Percentiles rank a stretch among this genome's conserved stretches.
Conservation (phyloP, 169 alveolate genomes). For the Neospora caninum region DNA sequence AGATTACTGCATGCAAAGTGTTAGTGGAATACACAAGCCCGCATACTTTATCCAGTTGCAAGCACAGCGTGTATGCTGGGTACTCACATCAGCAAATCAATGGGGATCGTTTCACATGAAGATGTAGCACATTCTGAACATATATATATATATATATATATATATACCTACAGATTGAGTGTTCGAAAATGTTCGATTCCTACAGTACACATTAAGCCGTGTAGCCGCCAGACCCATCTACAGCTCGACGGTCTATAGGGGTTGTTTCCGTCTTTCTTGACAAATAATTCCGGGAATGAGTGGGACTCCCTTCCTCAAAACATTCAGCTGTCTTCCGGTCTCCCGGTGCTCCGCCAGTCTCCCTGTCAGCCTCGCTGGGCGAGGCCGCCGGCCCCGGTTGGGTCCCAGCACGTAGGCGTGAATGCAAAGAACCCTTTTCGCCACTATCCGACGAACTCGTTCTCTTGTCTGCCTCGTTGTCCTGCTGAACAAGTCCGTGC, state of each 20-base stretch:
- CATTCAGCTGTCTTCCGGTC: background rate
- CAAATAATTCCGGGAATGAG: background rate
- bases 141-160: too few relatives aligned
- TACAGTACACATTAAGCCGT: background rate
- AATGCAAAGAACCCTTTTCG: background rate
- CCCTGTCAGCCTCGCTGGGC: background rate
- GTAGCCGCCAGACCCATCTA: background rate
- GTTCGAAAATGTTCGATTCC: too few relatives aligned
- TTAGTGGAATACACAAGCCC: too few relatives aligned
- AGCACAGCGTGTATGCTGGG: too few relatives aligned
- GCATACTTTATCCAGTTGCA: too few relatives aligned
- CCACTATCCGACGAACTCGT: background rate
- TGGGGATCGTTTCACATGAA: too few relatives aligned
- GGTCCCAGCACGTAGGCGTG: too few relatives aligned
- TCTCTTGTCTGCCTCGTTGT: background rate
- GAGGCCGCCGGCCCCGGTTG: background rate
- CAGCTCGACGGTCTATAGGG: background rate
- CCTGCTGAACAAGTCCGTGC: background rate
- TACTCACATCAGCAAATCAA: too few relatives aligned
- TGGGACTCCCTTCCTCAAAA: too few relatives aligned
- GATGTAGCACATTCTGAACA: too few relatives aligned
- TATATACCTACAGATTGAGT: too few relatives aligned
- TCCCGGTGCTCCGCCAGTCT: background rate
- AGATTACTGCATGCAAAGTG: too few relatives aligned
- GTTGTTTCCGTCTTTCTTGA: background rate